Evolutionary conservation across 495 filamentous ascomycete species (phyloP).

Genomic region (Neurospora africana): DNA sequence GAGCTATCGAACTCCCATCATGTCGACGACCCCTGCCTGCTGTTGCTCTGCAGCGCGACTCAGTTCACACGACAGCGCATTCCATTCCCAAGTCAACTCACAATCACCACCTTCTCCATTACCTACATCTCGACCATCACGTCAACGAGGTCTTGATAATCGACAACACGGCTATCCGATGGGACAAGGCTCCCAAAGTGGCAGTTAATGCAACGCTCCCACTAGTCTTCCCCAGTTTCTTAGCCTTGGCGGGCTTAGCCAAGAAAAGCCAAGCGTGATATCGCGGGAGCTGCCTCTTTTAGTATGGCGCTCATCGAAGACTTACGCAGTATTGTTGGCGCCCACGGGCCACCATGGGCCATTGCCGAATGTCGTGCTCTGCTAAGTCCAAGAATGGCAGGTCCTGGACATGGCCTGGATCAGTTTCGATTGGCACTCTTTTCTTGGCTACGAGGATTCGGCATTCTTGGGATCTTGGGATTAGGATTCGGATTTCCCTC

Average conservation of each 20-base stretch:
- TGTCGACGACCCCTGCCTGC: not conserved
- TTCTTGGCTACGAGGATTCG: not conserved
- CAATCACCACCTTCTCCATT: not conserved
- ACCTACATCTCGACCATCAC: not conserved
- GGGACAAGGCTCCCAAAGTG: not conserved
- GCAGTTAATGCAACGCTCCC: not conserved
- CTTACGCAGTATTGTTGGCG: not conserved
- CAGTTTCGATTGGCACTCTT: not conserved
- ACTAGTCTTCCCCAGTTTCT: not conserved
- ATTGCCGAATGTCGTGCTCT: not conserved
- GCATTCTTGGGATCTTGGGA: not conserved
- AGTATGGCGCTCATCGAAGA: not conserved
- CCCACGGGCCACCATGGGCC: not conserved
- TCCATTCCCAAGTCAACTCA: not conserved
- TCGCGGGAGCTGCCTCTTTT: not conserved
- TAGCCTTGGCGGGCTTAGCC: not conserved
- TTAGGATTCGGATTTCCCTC: not conserved
- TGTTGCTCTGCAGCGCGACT: not conserved
- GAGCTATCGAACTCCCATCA: not conserved
- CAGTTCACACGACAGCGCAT: not conserved
- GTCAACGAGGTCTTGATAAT: not conserved
- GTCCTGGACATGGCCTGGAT: not conserved
- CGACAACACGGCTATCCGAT: not conserved
- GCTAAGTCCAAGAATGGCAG: not conserved
- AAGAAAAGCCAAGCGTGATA: not conserved